Evolutionary conservation across 768 basidiomycete genomes (phyloP), one percentile per base, ranked within the genome.

Genomic region (Fomitopsis pulvina): DNA sequence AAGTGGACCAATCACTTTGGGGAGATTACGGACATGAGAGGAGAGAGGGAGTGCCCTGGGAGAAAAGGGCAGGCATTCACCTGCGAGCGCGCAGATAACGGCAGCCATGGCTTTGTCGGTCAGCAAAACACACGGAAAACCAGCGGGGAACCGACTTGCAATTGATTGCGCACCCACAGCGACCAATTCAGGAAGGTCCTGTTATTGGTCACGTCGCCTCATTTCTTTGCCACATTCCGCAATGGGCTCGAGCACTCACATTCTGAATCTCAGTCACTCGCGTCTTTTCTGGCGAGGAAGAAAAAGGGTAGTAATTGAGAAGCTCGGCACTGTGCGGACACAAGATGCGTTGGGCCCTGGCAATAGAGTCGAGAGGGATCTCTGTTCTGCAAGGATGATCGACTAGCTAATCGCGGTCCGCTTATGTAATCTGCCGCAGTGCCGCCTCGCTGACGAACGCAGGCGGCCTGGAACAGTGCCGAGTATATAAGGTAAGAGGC

Each of bases 401-500:
- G 34, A 6, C 34, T 37, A 18, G 34, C 34, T 18, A 37, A 37
- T 37, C 14, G 34, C 4, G 18, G 14, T 18, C 6, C 34, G 34
- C n/a, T 37, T 37, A 37, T 37, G 34, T 37, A 37, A 37, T n/a
- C n/a, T n/a, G n/a, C n/a, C n/a, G n/a, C n/a, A n/a, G 14, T 16
- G 34, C 34, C 34, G 34, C 6, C 34, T 37, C 45, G 45, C 45
- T 46, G 45, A 46, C 45, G 45, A 27, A 46, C 45, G 32, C 45
- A 7, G 8, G 21, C 45, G 45, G 45, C 45, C 21, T 14, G 30
- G 20, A 37, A 8, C 8, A n/a, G n/a, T 41, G 40, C 40, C 20
- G 42, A 21, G 25, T 9, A 25, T 25, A 44, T 44, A 44, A 8
- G 14, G 22, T 12, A 18, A 27, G 42, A 12, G 6, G 6, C 10